Base-by-base conservation (phyloP, 176 grass and related monocot species). In the Rhynchospora breviuscula region DNA sequence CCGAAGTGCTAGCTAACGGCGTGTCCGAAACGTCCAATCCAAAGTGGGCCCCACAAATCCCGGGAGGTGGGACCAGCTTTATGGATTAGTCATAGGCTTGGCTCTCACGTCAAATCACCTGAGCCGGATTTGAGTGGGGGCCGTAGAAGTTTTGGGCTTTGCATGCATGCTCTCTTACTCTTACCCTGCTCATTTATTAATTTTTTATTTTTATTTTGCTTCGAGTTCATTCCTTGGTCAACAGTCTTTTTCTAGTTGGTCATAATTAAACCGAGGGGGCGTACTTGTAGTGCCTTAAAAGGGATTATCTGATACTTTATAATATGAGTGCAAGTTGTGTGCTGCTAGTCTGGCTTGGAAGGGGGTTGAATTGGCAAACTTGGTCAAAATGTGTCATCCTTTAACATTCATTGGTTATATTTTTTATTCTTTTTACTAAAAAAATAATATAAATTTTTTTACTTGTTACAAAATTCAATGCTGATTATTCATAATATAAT, bases 101-200 rank as follows among this genome's bases (percentile, higher is more conserved):
- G 21, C 80, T 82, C 80, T 82, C 62, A 82, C 60, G 80, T 82
- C 80, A 82, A 66, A 82, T 82, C 80, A 82, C 80, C 80, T 82
- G 62, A 82, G 17, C 44, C 47, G 22, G 18, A 67, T 82, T 82
- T 49, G 3, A 64, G 80, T 65, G 60, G 80, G 78, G 23, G 7
- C 61, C 80, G 60, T 66, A 67, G 62, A 82, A 82, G 80, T 22
- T n/a, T 82, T 82, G 78, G 43, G 17, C 51, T 57, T 57, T 18
- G 73, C 73, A 81, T 81, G 18, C 80, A 67, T 68, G 80, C 62
- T 48, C 40, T 3, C 14, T 21, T 59, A 7, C 40, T 3, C 14
- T 21, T 59, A 7, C 61, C 0, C 43, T 17, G 10, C 12, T 66
- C 6, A 67, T 67, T 67, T 7, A 35, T 35, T 67, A 5, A 40